Evolutionary conservation across 2,329 filamentous ascomycete genomes (phyloP), one percentile per base, ranked within the genome.

Genomic region (Lachnellula suecica): DNA sequence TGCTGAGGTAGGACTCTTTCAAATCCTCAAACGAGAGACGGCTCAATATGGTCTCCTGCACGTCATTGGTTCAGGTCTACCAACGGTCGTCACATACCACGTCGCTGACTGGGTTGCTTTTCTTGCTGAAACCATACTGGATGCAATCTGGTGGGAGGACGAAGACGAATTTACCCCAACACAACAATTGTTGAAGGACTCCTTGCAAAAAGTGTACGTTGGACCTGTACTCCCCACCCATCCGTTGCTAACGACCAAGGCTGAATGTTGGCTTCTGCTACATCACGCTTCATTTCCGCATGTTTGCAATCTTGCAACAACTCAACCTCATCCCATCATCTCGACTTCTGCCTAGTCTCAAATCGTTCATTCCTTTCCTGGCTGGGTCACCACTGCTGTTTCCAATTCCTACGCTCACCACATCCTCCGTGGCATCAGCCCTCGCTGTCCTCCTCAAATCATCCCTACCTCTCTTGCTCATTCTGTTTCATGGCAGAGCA

Each of bases 251-350:
- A 35, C 47, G 17, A 34, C 13, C 13, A 23, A 68, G 66, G 20
- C 37, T 63, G 9, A 53, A 63, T 35, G 17, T 53, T 19, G 40
- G 45, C 9, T 63, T 63, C 37, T 53, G 41, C 15, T 67, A 63
- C 46, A 49, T 63, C 24, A 61, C 54, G 2, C 46, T 68, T 4
- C 63, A 68, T 44, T 54, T 66, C 34, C 59, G 62, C 7, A 57
- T 67, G 47, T 68, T 66, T 54, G 61, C 65, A 15, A 62, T 64
- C 27, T 58, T 68, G 2, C 63, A 68, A 34, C 66, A 69, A 40
- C 56, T 69, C 6, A 53, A 62, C 27, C 54, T 69, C 19, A 58
- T 68, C 11, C 52, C 64, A 13, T 35, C 54, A 6, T 54, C 51
- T 8, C 53, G 46, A 20, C 43, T 56, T 8, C 47, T 67, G 4